A percentile compares a stretch with the other conserved stretches of the same genome.
phyloP scores from a whole-genome alignment of 768 basidiomycete species.

The Mycena rebaudengoi region DNA sequence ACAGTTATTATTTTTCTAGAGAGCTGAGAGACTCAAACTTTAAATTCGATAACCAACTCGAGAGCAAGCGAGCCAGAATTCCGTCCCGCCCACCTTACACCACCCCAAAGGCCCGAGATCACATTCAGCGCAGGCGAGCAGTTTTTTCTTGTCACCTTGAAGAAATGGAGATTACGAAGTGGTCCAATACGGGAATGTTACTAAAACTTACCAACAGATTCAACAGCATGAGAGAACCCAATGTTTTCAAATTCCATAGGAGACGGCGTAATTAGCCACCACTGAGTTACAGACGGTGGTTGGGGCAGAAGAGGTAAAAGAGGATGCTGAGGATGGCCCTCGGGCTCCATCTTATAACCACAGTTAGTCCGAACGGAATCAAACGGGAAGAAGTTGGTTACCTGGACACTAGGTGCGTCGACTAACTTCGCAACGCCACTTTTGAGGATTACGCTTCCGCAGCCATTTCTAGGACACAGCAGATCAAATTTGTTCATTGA shows the following conservation, averaged over 20 bases:
- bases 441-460: conserved; percentile 77
- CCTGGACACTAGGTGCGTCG: conserved; percentile 67
- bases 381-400: conserved; percentile 32
- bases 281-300: conserved; percentile 62
- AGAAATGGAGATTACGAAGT: no score
- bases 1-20: no score
- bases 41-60: conserved; percentile 67
- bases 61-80: conserved; percentile 81
- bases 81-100: conserved; percentile 72
- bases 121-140: conserved; percentile 84
- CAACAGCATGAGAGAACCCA: no score
- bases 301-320: conserved; percentile 62
- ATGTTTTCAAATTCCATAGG: conserved; percentile 91
- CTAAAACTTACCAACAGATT: no score
- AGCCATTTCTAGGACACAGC: conserved; percentile 70
- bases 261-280: conserved; percentile 82
- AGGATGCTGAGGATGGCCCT: conserved; percentile 46
- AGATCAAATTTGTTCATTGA: conserved; percentile 70
- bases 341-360: conserved; percentile 61
- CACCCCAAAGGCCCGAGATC: conserved; percentile 87
- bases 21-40: background rate
- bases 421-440: conserved; percentile 62
- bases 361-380: conserved; percentile 3
- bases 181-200: no score
- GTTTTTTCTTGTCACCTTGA: no score